Percentiles rank a stretch among this genome's conserved stretches.
These are phyloP conservation scores for Rhodotorula sp. DNA, from an alignment of 1,284 basidiomycete species.

Conservation along the genomic window DNA sequence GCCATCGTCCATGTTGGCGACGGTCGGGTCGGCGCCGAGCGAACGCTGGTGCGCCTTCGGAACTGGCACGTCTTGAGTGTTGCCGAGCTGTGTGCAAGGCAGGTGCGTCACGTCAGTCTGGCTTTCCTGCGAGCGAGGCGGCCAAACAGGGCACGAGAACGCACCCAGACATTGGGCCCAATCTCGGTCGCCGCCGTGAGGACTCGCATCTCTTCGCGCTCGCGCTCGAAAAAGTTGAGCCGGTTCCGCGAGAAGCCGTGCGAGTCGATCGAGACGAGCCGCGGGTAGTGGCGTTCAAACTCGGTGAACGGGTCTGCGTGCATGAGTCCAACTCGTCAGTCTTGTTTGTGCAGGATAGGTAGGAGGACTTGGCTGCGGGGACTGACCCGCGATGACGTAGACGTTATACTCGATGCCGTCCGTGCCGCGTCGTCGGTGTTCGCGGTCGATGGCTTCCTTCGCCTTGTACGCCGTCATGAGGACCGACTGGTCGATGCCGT, in stretches of 20 bases:
- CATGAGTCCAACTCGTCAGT: background rate
- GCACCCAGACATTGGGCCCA: constrained; percentile 59
- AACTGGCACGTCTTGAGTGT: constrained; percentile 71
- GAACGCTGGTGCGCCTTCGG: constrained; percentile 24
- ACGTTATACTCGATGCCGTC: constrained; percentile 74
- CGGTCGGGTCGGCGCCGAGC: constrained; percentile 57
- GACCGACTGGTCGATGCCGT: constrained; percentile 55
- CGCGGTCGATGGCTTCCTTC: constrained; percentile 56
- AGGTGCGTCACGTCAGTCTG: no score
- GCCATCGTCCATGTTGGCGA: constrained; percentile 50
- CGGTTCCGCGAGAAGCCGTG: constrained; percentile 52
- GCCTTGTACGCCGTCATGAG: constrained; percentile 53
- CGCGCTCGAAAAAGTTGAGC: constrained; percentile 58
- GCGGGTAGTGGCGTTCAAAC: constrained; percentile 55
- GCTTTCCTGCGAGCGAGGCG: no score
- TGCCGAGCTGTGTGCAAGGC: constrained; percentile 70
- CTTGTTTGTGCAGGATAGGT: background rate
- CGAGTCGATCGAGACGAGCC: constrained; percentile 57
- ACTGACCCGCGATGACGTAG: constrained; percentile 71
- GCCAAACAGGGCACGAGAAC: no score
- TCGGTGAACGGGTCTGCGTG: constrained; percentile 57
- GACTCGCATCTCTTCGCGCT: constrained; percentile 85
- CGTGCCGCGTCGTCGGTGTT: constrained; percentile 43
- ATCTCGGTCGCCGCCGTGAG: constrained; percentile 83
- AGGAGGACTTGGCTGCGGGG: background rate